Conservation (phyloP, 352 stramenopile genomes). For the Globisporangium spinosum region DNA sequence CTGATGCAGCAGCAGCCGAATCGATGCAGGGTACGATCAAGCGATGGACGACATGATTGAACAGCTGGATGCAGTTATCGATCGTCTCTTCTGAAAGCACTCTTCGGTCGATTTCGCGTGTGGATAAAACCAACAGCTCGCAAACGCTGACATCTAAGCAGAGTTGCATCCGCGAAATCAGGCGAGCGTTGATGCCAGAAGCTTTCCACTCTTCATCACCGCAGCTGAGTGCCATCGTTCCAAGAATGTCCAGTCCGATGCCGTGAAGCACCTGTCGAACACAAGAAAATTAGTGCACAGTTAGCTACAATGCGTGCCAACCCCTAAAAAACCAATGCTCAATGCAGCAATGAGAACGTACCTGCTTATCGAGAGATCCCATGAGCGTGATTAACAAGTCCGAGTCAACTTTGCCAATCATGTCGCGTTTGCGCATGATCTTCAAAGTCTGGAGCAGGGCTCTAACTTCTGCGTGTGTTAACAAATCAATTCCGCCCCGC, state of each 20-base stretch:
- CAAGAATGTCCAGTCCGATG: constrained; percentile 27
- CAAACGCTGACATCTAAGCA: constrained; percentile 71
- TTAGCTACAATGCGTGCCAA: not conserved
- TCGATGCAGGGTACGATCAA: constrained; percentile 73
- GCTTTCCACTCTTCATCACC: constrained; percentile 33
- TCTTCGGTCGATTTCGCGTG: constrained; percentile 59
- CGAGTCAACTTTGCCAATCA: constrained; percentile 53
- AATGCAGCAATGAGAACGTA: constrained; percentile 15
- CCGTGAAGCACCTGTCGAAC: constrained; percentile 21
- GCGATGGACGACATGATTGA: constrained; percentile 52
- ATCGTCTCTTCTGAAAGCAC: constrained; percentile 81
- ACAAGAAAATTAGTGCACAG: not conserved
- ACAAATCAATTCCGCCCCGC: constrained; percentile 35
- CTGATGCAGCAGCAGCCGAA: constrained; percentile 35
- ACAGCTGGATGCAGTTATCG: constrained; percentile 69
- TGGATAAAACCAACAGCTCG: constrained; percentile 70
- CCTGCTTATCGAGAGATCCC: constrained; percentile 50
- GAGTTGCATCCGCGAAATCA: constrained; percentile 32
- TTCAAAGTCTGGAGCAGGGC: constrained; percentile 61
- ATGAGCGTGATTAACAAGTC: constrained; percentile 60
- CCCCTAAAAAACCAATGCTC: not conserved
- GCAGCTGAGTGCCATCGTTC: constrained; percentile 27
- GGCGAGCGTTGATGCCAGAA: constrained; percentile 29
- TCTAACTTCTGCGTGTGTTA: constrained; percentile 50
- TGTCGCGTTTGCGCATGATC: constrained; percentile 56